A percentile compares a stretch with the other conserved stretches of the same genome.
phyloP scores from a whole-genome alignment of 495 filamentous ascomycete species.

The Copromyces sp. region DNA sequence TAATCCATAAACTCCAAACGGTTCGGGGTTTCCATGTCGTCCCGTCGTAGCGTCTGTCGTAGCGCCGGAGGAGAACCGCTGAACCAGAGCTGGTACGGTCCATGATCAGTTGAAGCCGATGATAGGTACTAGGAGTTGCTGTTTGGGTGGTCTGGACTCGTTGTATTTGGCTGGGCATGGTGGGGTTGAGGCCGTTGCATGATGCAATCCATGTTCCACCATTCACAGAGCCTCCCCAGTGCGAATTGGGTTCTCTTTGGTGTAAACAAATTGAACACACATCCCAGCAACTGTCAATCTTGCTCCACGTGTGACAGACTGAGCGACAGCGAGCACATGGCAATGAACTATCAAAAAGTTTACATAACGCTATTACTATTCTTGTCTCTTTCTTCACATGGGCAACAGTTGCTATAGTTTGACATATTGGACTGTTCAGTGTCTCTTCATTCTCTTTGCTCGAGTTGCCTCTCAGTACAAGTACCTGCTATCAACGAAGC shows the following conservation, averaged over 20 bases:
- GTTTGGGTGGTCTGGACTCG: slow-evolving; percentile 4
- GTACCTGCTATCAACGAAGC: not conserved
- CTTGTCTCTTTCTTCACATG: not conserved
- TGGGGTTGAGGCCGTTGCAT: slow-evolving; percentile 8
- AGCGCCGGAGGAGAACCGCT: not conserved
- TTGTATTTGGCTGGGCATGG: not conserved
- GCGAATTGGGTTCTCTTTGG: slow-evolving; percentile 10
- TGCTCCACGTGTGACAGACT: not conserved
- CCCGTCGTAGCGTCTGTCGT: not conserved
- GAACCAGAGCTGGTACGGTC: not conserved
- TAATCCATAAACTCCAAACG: not conserved
- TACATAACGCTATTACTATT: not conserved
- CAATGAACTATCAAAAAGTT: not conserved
- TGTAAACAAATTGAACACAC: not conserved
- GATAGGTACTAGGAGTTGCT: not conserved
- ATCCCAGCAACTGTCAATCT: not conserved
- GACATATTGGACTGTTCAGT: not conserved
- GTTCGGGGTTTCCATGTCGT: not conserved
- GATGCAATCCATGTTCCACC: slow-evolving; percentile 10
- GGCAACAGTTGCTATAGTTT: not conserved
- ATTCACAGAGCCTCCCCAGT: slow-evolving; percentile 3
- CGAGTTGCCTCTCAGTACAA: not conserved
- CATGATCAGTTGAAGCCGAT: not conserved
- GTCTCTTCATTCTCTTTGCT: not conserved
- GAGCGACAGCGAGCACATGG: not conserved